These are phyloP conservation scores for Geotrichum carabidarum DNA, from an alignment of 1,139 yeast species.

Conservation along the genomic window DNA sequence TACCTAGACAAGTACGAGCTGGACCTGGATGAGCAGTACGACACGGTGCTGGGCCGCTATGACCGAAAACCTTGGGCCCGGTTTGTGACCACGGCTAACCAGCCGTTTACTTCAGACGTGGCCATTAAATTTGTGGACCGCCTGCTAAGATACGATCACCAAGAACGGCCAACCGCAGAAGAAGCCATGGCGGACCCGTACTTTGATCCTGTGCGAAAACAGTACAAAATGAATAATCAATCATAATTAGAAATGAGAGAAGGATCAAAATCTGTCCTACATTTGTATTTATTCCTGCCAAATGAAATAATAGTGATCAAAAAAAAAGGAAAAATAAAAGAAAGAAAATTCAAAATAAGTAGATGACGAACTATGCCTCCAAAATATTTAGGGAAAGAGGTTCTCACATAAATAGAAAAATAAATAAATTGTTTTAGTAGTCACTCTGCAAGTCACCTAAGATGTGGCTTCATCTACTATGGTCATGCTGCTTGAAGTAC, in stretches of 20 bases:
- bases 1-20: constrained; percentile 75
- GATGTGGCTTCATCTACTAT: background rate
- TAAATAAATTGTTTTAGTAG: background rate
- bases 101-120: constrained; percentile 61
- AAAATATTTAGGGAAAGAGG: background rate
- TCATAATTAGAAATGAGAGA: background rate
- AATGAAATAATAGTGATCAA: background rate
- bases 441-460: no score
- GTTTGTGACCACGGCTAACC: constrained; percentile 71
- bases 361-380: background rate
- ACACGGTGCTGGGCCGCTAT: constrained; percentile 62
- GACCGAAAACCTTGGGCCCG: constrained; percentile 85
- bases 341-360: background rate
- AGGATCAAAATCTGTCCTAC: background rate
- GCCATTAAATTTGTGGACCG: constrained; percentile 80
- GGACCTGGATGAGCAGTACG: constrained; percentile 68
- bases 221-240: constrained; percentile 2
- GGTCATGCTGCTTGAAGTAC: background rate
- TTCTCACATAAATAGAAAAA: background rate
- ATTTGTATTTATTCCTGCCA: background rate
- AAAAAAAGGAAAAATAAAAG: background rate
- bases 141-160: constrained; percentile 86
- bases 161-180: constrained; percentile 85
- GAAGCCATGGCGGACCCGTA: constrained; percentile 91
- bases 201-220: constrained; percentile 43